A percentile compares a stretch with the other conserved stretches of the same genome.
These are phyloP conservation scores for Daldinia loculata DNA, from an alignment of 495 filamentous ascomycete genomes.

Conservation along the genomic window DNA sequence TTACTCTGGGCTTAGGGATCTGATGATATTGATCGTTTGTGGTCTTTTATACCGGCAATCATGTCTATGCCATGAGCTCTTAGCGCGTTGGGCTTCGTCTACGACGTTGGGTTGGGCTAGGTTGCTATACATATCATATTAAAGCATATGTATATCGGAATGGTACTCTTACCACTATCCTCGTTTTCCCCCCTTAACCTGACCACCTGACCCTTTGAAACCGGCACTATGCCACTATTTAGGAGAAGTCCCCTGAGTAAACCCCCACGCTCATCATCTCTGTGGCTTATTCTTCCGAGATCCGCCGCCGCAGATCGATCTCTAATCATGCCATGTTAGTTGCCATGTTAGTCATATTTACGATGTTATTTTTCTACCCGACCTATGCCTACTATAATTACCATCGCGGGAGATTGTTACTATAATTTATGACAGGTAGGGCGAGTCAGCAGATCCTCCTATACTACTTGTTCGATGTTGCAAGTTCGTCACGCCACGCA, in stretches of 20 bases:
- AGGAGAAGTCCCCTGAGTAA: background rate
- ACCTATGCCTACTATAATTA: background rate
- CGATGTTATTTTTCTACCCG: background rate
- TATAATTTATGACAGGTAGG: background rate
- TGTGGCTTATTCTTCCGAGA: background rate
- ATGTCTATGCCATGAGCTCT: background rate
- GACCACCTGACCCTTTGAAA: background rate
- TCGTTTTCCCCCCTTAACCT: background rate
- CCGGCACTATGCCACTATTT: background rate
- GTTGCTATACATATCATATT: background rate
- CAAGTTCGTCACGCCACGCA: slow-evolving; percentile 6
- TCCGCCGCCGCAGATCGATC: background rate
- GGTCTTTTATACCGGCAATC: background rate
- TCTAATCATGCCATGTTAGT: background rate
- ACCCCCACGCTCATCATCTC: background rate
- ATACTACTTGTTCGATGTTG: background rate
- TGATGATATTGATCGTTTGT: background rate
- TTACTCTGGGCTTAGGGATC: background rate
- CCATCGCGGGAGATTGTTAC: background rate
- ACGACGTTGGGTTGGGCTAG: background rate
- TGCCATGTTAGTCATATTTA: background rate
- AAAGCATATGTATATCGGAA: background rate
- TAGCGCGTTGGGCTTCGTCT: background rate
- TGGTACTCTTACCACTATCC: background rate
- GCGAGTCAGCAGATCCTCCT: background rate